Evolutionary conservation across 2,329 filamentous ascomycete species (phyloP).

Genomic region (Pestalotiopsis sp.): DNA sequence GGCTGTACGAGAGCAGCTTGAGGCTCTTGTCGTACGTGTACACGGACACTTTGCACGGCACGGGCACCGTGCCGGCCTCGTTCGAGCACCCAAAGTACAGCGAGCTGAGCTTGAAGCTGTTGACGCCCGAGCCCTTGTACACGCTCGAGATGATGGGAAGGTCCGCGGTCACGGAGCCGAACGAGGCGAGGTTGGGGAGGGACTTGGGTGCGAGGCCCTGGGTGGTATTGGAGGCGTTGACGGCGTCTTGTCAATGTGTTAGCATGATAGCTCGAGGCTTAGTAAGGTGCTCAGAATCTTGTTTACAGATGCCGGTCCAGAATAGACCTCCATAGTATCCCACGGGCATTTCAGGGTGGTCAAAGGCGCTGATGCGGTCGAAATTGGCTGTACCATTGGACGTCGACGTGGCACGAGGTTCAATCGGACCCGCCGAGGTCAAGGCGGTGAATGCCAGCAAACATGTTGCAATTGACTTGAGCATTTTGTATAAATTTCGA

Average conservation of each 20-base stretch:
- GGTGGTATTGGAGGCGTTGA: background rate
- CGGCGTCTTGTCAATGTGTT: background rate
- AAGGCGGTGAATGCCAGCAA: background rate
- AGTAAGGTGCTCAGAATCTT: background rate
- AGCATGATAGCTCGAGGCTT: background rate
- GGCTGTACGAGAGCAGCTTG: background rate
- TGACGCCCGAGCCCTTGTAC: background rate
- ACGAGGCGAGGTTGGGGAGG: background rate
- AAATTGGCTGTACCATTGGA: background rate
- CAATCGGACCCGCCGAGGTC: background rate
- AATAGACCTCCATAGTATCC: background rate
- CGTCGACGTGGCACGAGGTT: background rate
- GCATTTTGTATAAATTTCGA: background rate
- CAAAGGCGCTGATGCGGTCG: background rate
- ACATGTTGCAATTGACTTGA: background rate
- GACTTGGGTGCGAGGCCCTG: background rate
- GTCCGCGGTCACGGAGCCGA: background rate
- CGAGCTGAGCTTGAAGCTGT: background rate
- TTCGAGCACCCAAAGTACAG: background rate
- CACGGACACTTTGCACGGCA: background rate
- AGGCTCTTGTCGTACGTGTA: background rate
- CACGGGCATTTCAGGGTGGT: background rate
- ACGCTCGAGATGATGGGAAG: background rate
- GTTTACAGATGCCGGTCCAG: background rate
- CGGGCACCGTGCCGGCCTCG: background rate